Base-by-base conservation (phyloP, 164 flowering plant genomes). In the grape (Vitis vinifera) region DNA sequence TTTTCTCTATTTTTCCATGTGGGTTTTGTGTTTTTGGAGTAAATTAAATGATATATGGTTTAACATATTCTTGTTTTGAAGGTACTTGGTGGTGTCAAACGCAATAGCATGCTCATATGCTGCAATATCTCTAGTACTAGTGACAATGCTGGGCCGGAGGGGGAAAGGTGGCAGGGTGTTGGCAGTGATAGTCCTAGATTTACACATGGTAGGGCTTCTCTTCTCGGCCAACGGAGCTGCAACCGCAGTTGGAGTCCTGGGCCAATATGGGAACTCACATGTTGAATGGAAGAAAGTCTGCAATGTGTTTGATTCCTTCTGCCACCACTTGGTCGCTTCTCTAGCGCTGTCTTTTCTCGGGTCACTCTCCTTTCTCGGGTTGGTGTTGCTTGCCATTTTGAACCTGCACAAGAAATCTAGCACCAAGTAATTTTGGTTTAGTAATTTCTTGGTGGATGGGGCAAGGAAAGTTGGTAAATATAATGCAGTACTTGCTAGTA, bases 181-280 rank as follows among this genome's bases (percentile, higher is more conserved):
- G 62, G 49, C 37, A 1, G 44, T 83, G 13, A 16, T 64, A 44
- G 13, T 81, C 51, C 31, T 81, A 2, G 91, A 85, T 66, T 17
- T 81, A 9, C n/a, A 76, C 37, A 74, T 85, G 44, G 60, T 75
- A 76, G 82, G 64, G 0, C 75, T 88, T 16, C 81, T 88, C 15
- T 83, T 79, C 67, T 80, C 88, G n/a, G 84, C 83, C 16, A 62
- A 29, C 3, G 87, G 85, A 0, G 90, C 86, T 0, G 82, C 81
- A 2, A 67, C 72, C 1, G 77, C 76, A 0, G 66, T 83, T 7
- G 86, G 86, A 10, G 12, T 80, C 49, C 61, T 83, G 9, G 83
- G 74, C 31, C 29, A 10, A 9, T 1, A 76, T 7, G 89, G 86
- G 31, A 86, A 83, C 76, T 72, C 76, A 0, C 89, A 80, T 15